Conservation (phyloP, 768 basidiomycete species). For the Tubosaeta sp. region DNA sequence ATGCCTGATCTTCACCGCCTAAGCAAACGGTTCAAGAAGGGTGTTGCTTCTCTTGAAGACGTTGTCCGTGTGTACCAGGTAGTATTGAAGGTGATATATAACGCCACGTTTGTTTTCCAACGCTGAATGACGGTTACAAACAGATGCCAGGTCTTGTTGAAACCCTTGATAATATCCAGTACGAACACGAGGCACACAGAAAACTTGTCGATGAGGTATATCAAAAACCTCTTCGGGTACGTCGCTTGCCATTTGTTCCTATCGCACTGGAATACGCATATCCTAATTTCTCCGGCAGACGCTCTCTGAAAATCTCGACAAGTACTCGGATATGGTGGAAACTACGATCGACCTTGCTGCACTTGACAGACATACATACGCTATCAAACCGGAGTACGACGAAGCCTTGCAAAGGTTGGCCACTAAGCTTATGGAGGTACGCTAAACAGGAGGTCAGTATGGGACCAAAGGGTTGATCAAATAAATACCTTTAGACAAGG, state of each 20-base stretch:
- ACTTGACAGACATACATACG: slow-evolving; percentile 79
- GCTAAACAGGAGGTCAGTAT: background rate
- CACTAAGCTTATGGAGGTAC: slow-evolving; percentile 56
- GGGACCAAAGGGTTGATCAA: background rate
- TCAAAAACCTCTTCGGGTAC: slow-evolving; percentile 55
- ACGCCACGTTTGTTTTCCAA: background rate
- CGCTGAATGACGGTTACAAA: background rate
- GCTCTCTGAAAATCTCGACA: slow-evolving; percentile 56
- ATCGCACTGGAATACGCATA: background rate
- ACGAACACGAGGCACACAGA: slow-evolving; percentile 43
- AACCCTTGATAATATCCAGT: slow-evolving; percentile 48
- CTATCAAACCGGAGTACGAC: slow-evolving; percentile 92
- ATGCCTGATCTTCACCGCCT: slow-evolving; percentile 95
- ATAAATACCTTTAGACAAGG: slow-evolving; percentile 41
- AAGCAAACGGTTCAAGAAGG: slow-evolving; percentile 86
- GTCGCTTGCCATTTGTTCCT: slow-evolving; percentile 7
- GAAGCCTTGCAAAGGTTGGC: slow-evolving; percentile 64
- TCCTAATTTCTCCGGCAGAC: slow-evolving; percentile 41
- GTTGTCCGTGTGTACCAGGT: slow-evolving; percentile 96
- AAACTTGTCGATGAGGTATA: slow-evolving; percentile 67
- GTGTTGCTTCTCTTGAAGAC: slow-evolving; percentile 83
- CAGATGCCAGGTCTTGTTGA: slow-evolving; percentile 77
- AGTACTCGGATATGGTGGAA: slow-evolving; percentile 93
- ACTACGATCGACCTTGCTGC: slow-evolving; percentile 90
- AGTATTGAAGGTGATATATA: slow-evolving; percentile 59